phyloP scores from a whole-genome alignment of 768 basidiomycete genomes.

The Clitopilus passeckerianus region DNA sequence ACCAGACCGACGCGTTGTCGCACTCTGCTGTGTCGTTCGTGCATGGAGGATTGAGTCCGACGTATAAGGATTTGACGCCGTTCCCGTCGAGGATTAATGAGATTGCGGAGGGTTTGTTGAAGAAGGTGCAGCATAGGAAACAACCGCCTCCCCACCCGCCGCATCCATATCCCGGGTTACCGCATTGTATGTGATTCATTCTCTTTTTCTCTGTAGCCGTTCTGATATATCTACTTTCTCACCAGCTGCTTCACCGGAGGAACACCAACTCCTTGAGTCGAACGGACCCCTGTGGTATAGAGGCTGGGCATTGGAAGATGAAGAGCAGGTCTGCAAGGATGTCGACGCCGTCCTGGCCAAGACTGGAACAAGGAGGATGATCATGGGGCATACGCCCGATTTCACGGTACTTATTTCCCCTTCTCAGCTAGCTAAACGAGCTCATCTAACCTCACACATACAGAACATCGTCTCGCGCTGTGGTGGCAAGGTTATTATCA shows the following conservation, averaged over 20 bases:
- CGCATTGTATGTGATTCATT: slow-evolving; percentile 30
- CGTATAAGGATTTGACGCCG: slow-evolving; percentile 69
- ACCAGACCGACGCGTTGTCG: slow-evolving; percentile 47
- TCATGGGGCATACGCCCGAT: slow-evolving; percentile 97
- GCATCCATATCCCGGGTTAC: slow-evolving; percentile 67
- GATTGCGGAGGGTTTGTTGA: slow-evolving; percentile 63
- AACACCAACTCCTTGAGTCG: slow-evolving; percentile 63
- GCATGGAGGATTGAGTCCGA: slow-evolving; percentile 85
- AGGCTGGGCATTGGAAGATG: slow-evolving; percentile 79
- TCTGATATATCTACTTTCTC: slow-evolving; percentile 10
- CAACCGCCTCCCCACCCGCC: slow-evolving; percentile 84
- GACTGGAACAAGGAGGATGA: slow-evolving; percentile 81
- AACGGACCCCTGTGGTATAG: slow-evolving; percentile 95
- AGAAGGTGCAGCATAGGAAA: slow-evolving; percentile 57
- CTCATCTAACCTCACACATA: slow-evolving; percentile 1
- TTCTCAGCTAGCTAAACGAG: neutral
- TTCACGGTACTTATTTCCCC: slow-evolving; percentile 47
- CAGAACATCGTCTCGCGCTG: slow-evolving; percentile 83
- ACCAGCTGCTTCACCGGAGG: slow-evolving; percentile 55
- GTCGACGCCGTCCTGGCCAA: slow-evolving; percentile 68
- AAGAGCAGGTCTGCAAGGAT: slow-evolving; percentile 62
- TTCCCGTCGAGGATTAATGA: slow-evolving; percentile 84
- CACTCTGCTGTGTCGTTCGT: slow-evolving; percentile 88
- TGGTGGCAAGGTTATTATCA: slow-evolving; percentile 89
- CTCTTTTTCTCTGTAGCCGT: neutral